phyloP scores from a whole-genome alignment of 805 yeast species.

The Isabelozyma pseudorhagii region DNA sequence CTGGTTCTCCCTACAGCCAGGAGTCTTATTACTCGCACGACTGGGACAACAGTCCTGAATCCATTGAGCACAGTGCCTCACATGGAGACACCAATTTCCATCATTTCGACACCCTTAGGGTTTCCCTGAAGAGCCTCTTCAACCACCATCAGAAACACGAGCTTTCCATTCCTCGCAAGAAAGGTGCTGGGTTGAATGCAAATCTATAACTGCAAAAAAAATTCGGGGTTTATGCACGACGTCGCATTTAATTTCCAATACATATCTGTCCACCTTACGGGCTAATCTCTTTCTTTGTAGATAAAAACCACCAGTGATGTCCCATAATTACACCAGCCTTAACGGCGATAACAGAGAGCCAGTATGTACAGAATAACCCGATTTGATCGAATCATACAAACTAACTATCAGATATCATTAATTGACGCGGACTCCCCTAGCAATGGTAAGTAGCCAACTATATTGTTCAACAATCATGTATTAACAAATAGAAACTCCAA shows the following conservation, averaged over 20 bases:
- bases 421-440: neutral
- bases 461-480: neutral
- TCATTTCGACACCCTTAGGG: constrained; percentile 8
- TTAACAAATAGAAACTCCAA: neutral
- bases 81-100: constrained; percentile 10
- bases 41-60: constrained; percentile 1
- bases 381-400: neutral
- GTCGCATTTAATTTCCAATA: neutral
- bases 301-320: neutral
- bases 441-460: neutral
- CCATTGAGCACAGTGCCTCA: too few species aligned
- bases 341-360: neutral
- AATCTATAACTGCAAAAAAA: neutral
- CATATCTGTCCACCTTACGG: neutral
- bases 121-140: constrained; percentile 2
- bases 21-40: constrained; percentile 12
- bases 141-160: neutral
- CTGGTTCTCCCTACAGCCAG: neutral
- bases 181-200: neutral
- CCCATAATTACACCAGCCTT: neutral
- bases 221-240: neutral
- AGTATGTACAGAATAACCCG: neutral
- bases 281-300: neutral
- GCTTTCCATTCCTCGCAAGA: neutral
- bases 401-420: neutral